Percentiles rank a stretch among this genome's conserved stretches.
Conservation (phyloP, 1,139 yeast species). For the Hanseniaspora gamundiae region DNA sequence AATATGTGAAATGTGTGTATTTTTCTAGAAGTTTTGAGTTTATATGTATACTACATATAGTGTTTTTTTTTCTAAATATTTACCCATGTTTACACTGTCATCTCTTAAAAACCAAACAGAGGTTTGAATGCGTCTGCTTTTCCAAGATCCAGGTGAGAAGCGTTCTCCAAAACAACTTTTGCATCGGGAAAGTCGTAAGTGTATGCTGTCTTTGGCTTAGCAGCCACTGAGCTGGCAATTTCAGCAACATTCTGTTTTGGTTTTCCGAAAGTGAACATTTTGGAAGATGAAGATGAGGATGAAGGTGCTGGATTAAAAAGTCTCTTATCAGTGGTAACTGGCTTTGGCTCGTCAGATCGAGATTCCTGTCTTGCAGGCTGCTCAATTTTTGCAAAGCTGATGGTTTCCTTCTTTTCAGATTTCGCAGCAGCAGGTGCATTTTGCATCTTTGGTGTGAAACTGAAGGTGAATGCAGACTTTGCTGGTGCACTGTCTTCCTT, state of each 20-base stretch:
- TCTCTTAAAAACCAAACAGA: background rate
- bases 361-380: too few species aligned
- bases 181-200: background rate
- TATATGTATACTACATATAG: too few species aligned
- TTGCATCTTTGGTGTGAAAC: background rate
- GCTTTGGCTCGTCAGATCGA: too few species aligned
- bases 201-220: background rate
- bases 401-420: constrained; percentile 3
- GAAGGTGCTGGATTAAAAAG: too few species aligned
- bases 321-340: too few species aligned
- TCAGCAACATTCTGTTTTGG: background rate
- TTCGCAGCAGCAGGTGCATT: background rate
- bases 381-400: too few species aligned
- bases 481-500: constrained; percentile 8
- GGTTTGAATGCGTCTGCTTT: background rate
- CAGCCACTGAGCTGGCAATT: too few species aligned
- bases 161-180: background rate
- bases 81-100: too few species aligned
- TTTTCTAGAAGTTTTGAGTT: too few species aligned
- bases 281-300: too few species aligned
- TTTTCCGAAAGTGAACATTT: constrained; percentile 2
- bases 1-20: too few species aligned
- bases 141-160: background rate
- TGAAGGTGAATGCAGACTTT: constrained; percentile 8
- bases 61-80: too few species aligned